Base-by-base conservation (phyloP, 1,284 basidiomycete genomes). In the Kwoniella shivajii region DNA sequence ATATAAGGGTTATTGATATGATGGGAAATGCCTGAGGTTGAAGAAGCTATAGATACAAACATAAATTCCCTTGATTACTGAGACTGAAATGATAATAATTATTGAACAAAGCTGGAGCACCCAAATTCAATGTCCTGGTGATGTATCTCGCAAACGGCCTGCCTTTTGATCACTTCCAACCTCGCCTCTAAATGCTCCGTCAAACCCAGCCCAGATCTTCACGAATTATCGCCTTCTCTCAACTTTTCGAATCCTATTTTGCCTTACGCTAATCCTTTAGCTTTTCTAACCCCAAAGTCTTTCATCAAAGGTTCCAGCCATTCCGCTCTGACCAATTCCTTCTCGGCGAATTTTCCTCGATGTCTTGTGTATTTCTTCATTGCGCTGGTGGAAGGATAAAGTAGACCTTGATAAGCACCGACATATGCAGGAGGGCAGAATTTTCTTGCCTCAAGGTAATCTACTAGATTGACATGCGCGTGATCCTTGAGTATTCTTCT, bases 231-330 rank as follows among this genome's bases (percentile, higher is more conserved):
- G n/a, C n/a, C n/a, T n/a, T n/a, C n/a, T n/a, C n/a, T n/a, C n/a
- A n/a, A n/a, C n/a, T n/a, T n/a, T n/a, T n/a, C n/a, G n/a, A n/a
- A n/a, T n/a, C n/a, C n/a, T n/a, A n/a, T n/a, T n/a, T n/a, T n/a
- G n/a, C n/a, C 45, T 33, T 34, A 47, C 13, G 14, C 29, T n/a
- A 6, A 18, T 7, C 30, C 30, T 13, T 47, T 47, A 22, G 6
- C 10, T 30, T 52, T 55, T 22, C 57, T 61, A 45, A 66, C 59
- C 10, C 67, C 66, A 51, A 70, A 72, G 56, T 73, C 68, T 54
- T 61, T 65, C 52, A 76, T 60, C 0, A 76, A 60, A 16, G 74
- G 74, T 46, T 72, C 60, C 11, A 76, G 59, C 72, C 71, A 74
- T 44, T 73, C 72, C 1, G 29, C 44, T 56, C 71, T 74, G 29